Evolutionary conservation across 225 moss, liverwort and hornwort genomes (phyloP).

Genomic region (Sphagnum tenellum): DNA sequence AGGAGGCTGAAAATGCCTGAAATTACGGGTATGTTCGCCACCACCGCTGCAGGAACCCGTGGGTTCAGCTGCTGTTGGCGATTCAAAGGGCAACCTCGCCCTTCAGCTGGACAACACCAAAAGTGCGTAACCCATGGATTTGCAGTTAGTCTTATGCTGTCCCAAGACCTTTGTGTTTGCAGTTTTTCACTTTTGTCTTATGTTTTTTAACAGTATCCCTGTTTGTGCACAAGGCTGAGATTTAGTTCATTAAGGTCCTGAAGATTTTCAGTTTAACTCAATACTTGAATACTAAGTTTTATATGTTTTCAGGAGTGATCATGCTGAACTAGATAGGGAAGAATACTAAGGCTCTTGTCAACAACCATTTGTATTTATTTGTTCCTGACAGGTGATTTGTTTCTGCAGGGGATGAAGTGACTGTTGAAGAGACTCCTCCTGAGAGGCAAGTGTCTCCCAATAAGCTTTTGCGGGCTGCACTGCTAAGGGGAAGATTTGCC

Average conservation of each 20-base stretch:
- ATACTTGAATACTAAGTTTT: neutral
- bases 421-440: slow-evolving; percentile 13
- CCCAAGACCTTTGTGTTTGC: neutral
- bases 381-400: too few species aligned
- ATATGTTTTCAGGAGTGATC: neutral
- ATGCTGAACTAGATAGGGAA: too few species aligned
- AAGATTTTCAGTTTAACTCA: neutral
- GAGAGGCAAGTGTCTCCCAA: slow-evolving; percentile 87
- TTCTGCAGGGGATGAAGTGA: too few species aligned
- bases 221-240: neutral
- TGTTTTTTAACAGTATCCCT: neutral
- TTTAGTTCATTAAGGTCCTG: neutral
- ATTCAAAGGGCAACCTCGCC: slow-evolving; percentile 36
- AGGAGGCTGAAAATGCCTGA: slow-evolving; percentile 78
- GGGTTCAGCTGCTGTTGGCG: slow-evolving; percentile 50
- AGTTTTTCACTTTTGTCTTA: neutral
- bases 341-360: too few species aligned
- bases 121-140: slow-evolving; percentile 75
- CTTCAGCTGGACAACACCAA: slow-evolving; percentile 54
- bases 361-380: too few species aligned
- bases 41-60: slow-evolving; percentile 67
- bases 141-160: slow-evolving; percentile 9
- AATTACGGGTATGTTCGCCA: slow-evolving; percentile 58
- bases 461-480: slow-evolving; percentile 76
- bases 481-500: slow-evolving; percentile 91